Evolutionary conservation across 2,329 filamentous ascomycete species (phyloP).

Genomic region (Zopfia rhizophila): DNA sequence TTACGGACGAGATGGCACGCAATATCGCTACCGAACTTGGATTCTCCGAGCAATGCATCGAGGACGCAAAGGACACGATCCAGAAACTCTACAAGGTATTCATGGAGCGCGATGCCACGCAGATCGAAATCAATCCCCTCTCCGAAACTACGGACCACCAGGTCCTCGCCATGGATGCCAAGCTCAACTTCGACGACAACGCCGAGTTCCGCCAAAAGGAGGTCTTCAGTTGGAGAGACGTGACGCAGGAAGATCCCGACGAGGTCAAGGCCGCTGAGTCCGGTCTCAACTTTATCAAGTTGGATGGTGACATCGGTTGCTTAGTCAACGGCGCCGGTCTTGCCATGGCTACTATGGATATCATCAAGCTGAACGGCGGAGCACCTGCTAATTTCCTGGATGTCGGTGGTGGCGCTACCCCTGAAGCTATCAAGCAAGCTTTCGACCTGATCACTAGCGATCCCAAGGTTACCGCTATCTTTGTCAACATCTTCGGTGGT

Average conservation of each 20-base stretch:
- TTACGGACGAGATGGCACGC: slow-evolving; percentile 93
- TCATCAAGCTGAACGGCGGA: slow-evolving; percentile 99
- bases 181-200: slow-evolving; percentile 99
- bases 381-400: slow-evolving; percentile 98
- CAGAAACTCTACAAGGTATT: slow-evolving; percentile 99
- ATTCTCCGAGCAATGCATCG: slow-evolving; percentile 97
- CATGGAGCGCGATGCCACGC: slow-evolving; percentile 96
- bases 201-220: slow-evolving; percentile 98
- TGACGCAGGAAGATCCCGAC: slow-evolving; percentile 94
- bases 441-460: slow-evolving; percentile 99
- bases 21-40: slow-evolving; percentile 91
- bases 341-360: slow-evolving; percentile 99
- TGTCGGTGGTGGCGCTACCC: slow-evolving; percentile 96
- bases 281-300: slow-evolving; percentile 99
- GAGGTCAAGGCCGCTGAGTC: slow-evolving; percentile 96
- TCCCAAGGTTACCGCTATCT: slow-evolving; percentile 97
- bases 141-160: slow-evolving; percentile 98
- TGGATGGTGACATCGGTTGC: slow-evolving; percentile 99
- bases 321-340: slow-evolving; percentile 98
- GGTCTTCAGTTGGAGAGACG: slow-evolving; percentile 92
- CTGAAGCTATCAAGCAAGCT: slow-evolving; percentile 94
- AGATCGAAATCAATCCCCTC: slow-evolving; percentile 99
- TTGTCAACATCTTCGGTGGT: slow-evolving; percentile 99
- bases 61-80: slow-evolving; percentile 94
- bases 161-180: slow-evolving; percentile 99